Percentiles rank a stretch among this genome's conserved stretches.
Conservation (phyloP, 306 rosid species). For the Purshia tridentata region DNA sequence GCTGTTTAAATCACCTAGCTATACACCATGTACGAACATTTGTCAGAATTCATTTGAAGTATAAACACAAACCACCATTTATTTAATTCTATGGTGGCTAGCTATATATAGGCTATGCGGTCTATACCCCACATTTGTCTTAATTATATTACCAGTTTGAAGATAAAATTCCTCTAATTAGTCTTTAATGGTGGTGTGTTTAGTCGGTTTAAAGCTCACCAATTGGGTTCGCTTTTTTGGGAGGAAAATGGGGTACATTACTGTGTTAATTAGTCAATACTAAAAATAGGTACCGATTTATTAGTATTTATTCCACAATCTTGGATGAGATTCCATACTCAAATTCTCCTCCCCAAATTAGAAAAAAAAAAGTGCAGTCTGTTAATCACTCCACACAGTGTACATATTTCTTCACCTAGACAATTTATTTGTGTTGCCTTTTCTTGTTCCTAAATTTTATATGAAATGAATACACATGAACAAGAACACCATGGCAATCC, state of each 20-base stretch:
- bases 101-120: neutral
- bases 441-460: no score
- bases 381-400: neutral
- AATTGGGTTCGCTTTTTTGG: no score
- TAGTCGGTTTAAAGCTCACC: neutral
- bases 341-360: no score
- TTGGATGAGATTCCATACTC: no score
- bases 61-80: neutral
- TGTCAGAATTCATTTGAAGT: conserved; percentile 21
- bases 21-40: conserved; percentile 6
- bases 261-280: no score
- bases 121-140: neutral
- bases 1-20: conserved; percentile 34
- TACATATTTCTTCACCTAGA: neutral
- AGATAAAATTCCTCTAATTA: neutral
- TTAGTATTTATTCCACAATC: no score
- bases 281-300: no score
- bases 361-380: no score
- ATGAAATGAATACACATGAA: no score
- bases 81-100: neutral
- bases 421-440: neutral
- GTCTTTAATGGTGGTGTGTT: neutral
- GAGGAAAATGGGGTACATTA: no score
- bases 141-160: neutral
- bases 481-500: no score